Evolutionary conservation across 2,329 filamentous ascomycete species (phyloP).

Genomic region (Alternaria viburni): DNA sequence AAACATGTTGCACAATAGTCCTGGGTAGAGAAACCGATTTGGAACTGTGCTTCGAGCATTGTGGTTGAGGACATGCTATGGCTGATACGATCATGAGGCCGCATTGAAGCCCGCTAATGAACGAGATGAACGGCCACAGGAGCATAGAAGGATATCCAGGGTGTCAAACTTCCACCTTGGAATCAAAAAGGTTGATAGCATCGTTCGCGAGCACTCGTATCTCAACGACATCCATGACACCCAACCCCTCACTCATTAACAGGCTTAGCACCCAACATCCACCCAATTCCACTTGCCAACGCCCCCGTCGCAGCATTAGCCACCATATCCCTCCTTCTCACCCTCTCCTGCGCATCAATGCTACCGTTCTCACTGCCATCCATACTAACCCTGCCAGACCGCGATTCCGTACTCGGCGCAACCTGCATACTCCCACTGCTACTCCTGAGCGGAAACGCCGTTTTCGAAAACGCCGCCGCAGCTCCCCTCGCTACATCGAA

Average conservation of each 20-base stretch:
- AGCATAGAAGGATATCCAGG: too few relatives aligned
- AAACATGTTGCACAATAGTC: too few relatives aligned
- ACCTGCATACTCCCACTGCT: slow-evolving; percentile 23
- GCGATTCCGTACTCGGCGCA: slow-evolving; percentile 9
- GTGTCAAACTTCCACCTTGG: too few relatives aligned
- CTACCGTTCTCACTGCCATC: slow-evolving; percentile 48
- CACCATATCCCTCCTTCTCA: slow-evolving; percentile 75
- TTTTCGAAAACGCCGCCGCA: slow-evolving; percentile 55
- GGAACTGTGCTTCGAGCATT: too few relatives aligned
- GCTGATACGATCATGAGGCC: too few relatives aligned
- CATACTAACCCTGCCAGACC: slow-evolving; percentile 33
- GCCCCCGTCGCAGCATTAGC: slow-evolving; percentile 69
- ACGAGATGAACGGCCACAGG: too few relatives aligned
- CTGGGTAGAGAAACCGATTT: too few relatives aligned
- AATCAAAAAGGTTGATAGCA: too few relatives aligned
- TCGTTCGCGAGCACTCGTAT: too few relatives aligned
- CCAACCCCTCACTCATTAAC: slow-evolving; percentile 18
- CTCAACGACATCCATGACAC: too few relatives aligned
- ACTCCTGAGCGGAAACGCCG: slow-evolving; percentile 53
- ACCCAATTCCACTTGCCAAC: slow-evolving; percentile 67
- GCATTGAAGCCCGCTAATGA: too few relatives aligned
- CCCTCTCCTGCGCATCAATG: slow-evolving; percentile 45
- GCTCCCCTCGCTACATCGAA: slow-evolving; percentile 60
- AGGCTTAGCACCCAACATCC: slow-evolving; percentile 62
- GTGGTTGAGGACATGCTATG: too few relatives aligned